Evolutionary conservation across 176 grass and related monocot species (phyloP).

Genomic region (Juncus effusus): DNA sequence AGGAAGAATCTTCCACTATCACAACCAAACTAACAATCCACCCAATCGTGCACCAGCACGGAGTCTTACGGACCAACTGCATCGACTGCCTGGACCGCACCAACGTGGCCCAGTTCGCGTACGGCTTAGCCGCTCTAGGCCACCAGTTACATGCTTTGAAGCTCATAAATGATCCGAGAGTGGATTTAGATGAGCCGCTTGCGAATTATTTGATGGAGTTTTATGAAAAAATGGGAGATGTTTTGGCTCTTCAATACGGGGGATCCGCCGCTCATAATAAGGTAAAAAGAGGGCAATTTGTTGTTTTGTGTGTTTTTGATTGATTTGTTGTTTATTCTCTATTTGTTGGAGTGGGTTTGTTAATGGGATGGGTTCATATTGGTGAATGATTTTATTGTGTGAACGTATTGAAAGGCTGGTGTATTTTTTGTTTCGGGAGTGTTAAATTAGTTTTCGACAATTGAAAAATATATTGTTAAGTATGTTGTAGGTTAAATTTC

Average conservation of each 20-base stretch:
- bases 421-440: no score
- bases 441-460: no score
- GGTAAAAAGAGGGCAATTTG: slow-evolving; percentile 29
- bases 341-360: no score
- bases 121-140: slow-evolving; percentile 75
- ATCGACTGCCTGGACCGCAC: slow-evolving; percentile 98
- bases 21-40: slow-evolving; percentile 19
- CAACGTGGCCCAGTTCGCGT: slow-evolving; percentile 94
- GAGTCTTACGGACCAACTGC: slow-evolving; percentile 95
- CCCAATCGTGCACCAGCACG: slow-evolving; percentile 65
- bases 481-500: no score
- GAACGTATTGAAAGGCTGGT: no score
- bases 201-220: slow-evolving; percentile 75
- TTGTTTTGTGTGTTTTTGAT: no score
- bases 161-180: slow-evolving; percentile 48
- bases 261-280: slow-evolving; percentile 99
- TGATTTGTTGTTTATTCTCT: no score
- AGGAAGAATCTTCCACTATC: slow-evolving; percentile 12
- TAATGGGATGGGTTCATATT: no score
- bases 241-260: slow-evolving; percentile 71
- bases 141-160: slow-evolving; percentile 67
- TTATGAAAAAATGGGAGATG: slow-evolving; percentile 98
- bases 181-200: slow-evolving; percentile 67
- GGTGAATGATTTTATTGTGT: no score
- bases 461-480: no score